phyloP scores from a whole-genome alignment of 1,284 basidiomycete genomes.

The Ustilago tritici region DNA sequence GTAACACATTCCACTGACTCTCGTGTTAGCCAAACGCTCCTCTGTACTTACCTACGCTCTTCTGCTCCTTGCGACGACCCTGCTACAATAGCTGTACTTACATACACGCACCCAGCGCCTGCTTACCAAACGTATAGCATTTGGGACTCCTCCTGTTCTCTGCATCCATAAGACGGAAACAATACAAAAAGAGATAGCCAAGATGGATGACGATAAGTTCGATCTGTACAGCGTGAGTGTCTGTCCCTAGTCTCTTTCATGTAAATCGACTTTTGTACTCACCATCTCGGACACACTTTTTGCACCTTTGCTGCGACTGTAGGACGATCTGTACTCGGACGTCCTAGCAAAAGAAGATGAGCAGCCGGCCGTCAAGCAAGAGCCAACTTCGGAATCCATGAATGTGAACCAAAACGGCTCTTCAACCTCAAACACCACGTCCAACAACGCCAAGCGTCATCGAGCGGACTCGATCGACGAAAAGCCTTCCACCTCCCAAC shows the following conservation, averaged over 20 bases:
- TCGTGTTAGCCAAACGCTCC: neutral
- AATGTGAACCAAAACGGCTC: slow-evolving; percentile 2
- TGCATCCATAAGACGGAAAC: neutral
- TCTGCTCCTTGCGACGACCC: neutral
- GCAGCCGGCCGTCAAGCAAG: slow-evolving; percentile 20
- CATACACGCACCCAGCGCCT: neutral
- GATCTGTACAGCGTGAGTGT: slow-evolving; percentile 61
- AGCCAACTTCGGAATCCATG: slow-evolving; percentile 18
- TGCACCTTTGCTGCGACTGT: neutral
- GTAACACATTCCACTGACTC: neutral
- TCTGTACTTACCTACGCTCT: neutral
- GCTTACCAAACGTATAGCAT: slow-evolving; percentile 1
- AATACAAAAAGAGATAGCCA: slow-evolving; percentile 1
- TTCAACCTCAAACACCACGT: slow-evolving; percentile 2
- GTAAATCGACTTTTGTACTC: neutral
- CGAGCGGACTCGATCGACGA: slow-evolving; percentile 36
- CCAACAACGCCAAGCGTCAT: slow-evolving; percentile 25
- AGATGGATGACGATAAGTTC: slow-evolving; percentile 57
- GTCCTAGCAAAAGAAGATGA: slow-evolving; percentile 42
- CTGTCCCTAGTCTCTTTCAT: neutral
- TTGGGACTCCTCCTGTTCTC: neutral
- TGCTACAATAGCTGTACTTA: neutral
- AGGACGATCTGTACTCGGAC: slow-evolving; percentile 60
- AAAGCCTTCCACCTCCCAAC: slow-evolving; percentile 20
- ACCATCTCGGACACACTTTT: neutral